Evolutionary conservation across 2,329 filamentous ascomycete species (phyloP).

Genomic region (Gaeumannomyces tritici): DNA sequence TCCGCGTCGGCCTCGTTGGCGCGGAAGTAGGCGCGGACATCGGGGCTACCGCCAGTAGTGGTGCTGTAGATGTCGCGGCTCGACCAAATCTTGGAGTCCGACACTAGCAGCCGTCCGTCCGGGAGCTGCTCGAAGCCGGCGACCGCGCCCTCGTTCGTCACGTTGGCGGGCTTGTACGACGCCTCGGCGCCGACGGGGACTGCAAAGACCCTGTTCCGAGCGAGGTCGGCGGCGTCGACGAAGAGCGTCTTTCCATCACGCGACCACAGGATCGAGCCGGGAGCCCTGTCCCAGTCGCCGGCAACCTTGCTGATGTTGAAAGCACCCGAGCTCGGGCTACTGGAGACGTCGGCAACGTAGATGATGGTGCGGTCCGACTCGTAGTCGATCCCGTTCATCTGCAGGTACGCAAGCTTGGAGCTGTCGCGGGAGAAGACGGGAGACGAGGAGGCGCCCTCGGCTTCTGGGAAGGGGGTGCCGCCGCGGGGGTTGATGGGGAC

Average conservation of each 20-base stretch:
- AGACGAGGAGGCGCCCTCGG: conserved; percentile 22
- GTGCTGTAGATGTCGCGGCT: conserved; percentile 23
- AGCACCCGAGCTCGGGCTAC: conserved; percentile 35
- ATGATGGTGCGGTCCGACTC: conserved; percentile 33
- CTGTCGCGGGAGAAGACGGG: conserved; percentile 47
- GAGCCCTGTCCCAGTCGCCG: conserved; percentile 20
- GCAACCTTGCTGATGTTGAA: conserved; percentile 25
- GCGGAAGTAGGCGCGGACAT: conserved; percentile 20
- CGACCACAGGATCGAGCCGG: conserved; percentile 16
- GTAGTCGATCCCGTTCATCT: conserved; percentile 50
- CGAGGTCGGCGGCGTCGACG: conserved; percentile 19
- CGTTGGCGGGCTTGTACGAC: conserved; percentile 19
- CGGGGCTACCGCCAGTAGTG: conserved; percentile 13
- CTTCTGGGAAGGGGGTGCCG: conserved; percentile 15
- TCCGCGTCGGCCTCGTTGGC: conserved; percentile 23
- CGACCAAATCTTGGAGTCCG: conserved; percentile 24
- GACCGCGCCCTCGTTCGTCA: conserved; percentile 21
- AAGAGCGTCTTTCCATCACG: conserved; percentile 15
- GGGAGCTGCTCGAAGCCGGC: conserved; percentile 18
- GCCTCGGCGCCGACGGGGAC: conserved; percentile 15
- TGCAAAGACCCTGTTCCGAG: conserved; percentile 20
- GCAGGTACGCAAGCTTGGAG: conserved; percentile 47
- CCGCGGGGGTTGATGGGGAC: conserved; percentile 22
- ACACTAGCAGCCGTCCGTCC: conserved; percentile 18
- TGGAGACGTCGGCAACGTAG: conserved; percentile 15